These are phyloP conservation scores for Acrodontium crateriforme DNA, from an alignment of 2,329 filamentous ascomycete species.

Conservation along the genomic window DNA sequence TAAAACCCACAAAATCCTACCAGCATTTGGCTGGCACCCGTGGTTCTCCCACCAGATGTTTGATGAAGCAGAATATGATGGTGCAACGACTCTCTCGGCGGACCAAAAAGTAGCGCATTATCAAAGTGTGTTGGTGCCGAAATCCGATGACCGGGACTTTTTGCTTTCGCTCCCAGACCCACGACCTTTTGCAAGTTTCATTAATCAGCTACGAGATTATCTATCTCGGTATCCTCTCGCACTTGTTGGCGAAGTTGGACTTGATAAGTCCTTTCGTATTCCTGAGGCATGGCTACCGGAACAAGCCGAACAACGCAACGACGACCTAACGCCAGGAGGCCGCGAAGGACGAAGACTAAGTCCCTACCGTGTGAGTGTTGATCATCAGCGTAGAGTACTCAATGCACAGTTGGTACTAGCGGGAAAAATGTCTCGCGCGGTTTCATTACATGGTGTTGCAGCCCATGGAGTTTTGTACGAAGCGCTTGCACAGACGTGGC, in stretches of 20 bases:
- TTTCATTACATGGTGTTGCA: conserved; percentile 62
- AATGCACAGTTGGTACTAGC: conserved; percentile 57
- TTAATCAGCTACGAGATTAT: conserved; percentile 41
- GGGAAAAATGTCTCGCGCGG: conserved; percentile 49
- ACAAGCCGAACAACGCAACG: conserved; percentile 28
- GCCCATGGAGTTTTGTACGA: conserved; percentile 60
- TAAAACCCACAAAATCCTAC: conserved; percentile 38
- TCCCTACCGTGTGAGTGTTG: conserved; percentile 51
- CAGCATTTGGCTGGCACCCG: conserved; percentile 77
- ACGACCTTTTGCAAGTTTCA: conserved; percentile 42
- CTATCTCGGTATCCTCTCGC: conserved; percentile 47
- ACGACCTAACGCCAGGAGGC: conserved; percentile 50
- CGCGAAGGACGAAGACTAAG: conserved; percentile 56
- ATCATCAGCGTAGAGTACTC: conserved; percentile 55
- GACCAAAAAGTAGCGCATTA: conserved; percentile 47
- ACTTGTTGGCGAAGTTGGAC: conserved; percentile 62
- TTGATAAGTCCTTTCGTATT: conserved; percentile 65
- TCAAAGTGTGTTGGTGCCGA: conserved; percentile 46
- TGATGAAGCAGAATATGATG: conserved; percentile 36
- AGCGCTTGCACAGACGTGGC: conserved; percentile 51
- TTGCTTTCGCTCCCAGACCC: conserved; percentile 46
- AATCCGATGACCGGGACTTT: conserved; percentile 38
- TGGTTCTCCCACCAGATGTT: conserved; percentile 75
- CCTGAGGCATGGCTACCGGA: conserved; percentile 43
- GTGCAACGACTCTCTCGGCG: conserved; percentile 22